Evolutionary conservation across 495 filamentous ascomycete genomes (phyloP).

Genomic region (Penicillium taxi): DNA sequence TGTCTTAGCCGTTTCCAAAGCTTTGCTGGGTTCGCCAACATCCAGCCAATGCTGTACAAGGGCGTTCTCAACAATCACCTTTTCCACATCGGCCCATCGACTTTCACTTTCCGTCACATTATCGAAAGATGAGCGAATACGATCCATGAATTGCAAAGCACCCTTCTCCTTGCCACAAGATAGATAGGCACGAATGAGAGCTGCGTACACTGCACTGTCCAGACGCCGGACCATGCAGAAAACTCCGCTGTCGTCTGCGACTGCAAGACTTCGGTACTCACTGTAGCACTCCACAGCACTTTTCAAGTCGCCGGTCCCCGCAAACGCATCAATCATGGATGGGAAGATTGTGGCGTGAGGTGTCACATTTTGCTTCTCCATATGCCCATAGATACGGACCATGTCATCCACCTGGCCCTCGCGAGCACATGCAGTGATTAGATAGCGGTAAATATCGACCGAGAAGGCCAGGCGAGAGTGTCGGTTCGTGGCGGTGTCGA

Average conservation of each 20-base stretch:
- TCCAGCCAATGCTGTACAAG: constrained; percentile 66
- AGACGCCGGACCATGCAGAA: constrained; percentile 62
- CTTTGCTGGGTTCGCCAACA: constrained; percentile 54
- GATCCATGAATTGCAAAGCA: constrained; percentile 73
- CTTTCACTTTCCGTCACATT: constrained; percentile 47
- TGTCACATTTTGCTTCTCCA: constrained; percentile 66
- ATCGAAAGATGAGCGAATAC: constrained; percentile 55
- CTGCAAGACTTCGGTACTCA: constrained; percentile 78
- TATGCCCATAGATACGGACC: constrained; percentile 80
- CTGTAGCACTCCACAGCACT: constrained; percentile 95
- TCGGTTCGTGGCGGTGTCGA: constrained; percentile 58
- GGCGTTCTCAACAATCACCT: constrained; percentile 61
- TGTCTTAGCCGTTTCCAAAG: constrained; percentile 54
- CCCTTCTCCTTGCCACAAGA: constrained; percentile 68
- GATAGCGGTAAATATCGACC: constrained; percentile 66
- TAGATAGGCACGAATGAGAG: constrained; percentile 80
- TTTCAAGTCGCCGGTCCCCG: constrained; percentile 64
- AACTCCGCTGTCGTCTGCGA: constrained; percentile 69
- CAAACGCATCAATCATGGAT: constrained; percentile 88
- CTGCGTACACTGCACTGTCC: constrained; percentile 78
- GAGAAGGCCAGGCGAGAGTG: constrained; percentile 49
- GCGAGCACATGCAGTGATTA: constrained; percentile 80
- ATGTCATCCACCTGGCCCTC: constrained; percentile 73
- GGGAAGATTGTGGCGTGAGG: constrained; percentile 77
- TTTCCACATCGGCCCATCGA: constrained; percentile 51